phyloP scores from a whole-genome alignment of 2,329 filamentous ascomycete species.

The Rhynchosporium graminicola region DNA sequence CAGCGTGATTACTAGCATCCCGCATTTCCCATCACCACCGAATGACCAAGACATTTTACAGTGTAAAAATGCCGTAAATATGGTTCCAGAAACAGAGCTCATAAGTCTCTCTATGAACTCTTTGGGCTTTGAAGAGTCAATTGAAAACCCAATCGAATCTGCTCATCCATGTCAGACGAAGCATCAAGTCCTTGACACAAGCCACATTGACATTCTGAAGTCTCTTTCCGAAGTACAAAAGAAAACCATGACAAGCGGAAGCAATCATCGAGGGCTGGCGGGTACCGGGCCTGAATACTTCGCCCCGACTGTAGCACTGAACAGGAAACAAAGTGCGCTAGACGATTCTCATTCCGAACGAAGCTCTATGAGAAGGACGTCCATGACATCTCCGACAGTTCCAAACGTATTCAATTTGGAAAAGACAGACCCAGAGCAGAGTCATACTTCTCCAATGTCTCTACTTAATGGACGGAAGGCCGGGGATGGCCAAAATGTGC shows the following conservation, averaged over 20 bases:
- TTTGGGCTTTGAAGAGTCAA: not conserved
- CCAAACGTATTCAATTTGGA: slow-evolving; percentile 22
- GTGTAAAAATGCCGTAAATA: not conserved
- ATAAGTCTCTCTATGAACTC: not conserved
- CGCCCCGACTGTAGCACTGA: not conserved
- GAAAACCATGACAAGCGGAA: not conserved
- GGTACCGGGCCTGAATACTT: not conserved
- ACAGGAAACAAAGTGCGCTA: not conserved
- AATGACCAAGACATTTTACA: not conserved
- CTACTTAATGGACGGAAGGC: slow-evolving; percentile 19
- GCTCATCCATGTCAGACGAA: not conserved
- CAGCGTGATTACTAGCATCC: slow-evolving; percentile 13
- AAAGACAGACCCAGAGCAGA: slow-evolving; percentile 8
- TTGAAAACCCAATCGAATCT: not conserved
- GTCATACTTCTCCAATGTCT: slow-evolving; percentile 17
- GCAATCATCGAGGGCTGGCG: not conserved
- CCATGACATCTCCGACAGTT: slow-evolving; percentile 30
- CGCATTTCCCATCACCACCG: slow-evolving; percentile 13
- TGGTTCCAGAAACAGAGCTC: too few species aligned
- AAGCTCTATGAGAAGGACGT: slow-evolving; percentile 18
- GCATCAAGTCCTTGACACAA: not conserved
- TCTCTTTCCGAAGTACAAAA: not conserved
- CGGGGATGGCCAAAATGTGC: slow-evolving; percentile 7
- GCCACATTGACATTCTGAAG: not conserved
- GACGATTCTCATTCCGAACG: not conserved